phyloP scores from a whole-genome alignment of 148 eudicot species.

The Agrostemma githago region DNA sequence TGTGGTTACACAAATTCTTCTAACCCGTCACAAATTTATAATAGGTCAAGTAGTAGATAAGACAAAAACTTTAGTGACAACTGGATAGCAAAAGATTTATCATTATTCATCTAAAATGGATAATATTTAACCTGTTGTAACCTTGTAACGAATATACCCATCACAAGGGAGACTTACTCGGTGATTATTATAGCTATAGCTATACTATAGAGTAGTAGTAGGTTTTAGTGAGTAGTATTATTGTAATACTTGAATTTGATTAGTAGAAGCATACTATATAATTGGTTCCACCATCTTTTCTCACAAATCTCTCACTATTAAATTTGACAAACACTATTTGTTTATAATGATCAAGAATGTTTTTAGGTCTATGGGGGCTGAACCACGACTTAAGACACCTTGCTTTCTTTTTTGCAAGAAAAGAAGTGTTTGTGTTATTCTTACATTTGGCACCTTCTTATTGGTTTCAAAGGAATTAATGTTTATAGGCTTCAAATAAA shows the following conservation, averaged over 20 bases:
- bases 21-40: no score
- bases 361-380: constrained; percentile 26
- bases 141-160: no score
- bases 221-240: background rate
- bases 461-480: constrained; percentile 5
- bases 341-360: constrained; percentile 11
- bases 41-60: no score
- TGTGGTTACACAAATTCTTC: background rate
- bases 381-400: constrained; percentile 23
- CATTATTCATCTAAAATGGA: no score
- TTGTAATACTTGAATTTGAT: constrained; percentile 7
- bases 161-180: no score
- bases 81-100: no score
- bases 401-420: constrained; percentile 1
- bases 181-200: background rate
- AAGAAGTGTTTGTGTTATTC: constrained; percentile 10
- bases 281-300: constrained; percentile 26
- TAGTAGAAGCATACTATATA: constrained; percentile 5
- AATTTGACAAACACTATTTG: constrained; percentile 14
- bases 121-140: no score
- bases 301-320: constrained; percentile 20
- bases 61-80: no score
- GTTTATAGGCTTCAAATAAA: constrained; percentile 7
- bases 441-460: constrained; percentile 16
- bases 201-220: background rate